These are phyloP conservation scores for Colletotrichum sp. DNA, from an alignment of 2,329 filamentous ascomycete genomes.

Conservation along the genomic window DNA sequence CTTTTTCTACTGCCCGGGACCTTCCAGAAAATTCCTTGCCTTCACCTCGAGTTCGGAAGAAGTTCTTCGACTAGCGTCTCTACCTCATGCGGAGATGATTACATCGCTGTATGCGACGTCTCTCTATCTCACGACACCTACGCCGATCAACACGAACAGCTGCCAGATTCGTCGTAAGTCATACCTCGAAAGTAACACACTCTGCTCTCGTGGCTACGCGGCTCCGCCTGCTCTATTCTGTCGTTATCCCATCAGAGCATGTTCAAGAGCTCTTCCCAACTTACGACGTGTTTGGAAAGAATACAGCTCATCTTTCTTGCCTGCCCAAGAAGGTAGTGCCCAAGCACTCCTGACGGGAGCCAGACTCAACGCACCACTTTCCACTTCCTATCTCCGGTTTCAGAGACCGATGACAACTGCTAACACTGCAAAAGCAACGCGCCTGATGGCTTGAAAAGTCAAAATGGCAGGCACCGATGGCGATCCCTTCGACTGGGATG, in stretches of 20 bases:
- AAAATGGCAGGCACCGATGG: constrained; percentile 37
- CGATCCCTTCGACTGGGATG: constrained; percentile 79
- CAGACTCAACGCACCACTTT: neutral
- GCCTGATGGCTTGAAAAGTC: neutral
- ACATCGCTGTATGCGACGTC: neutral
- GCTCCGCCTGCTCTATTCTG: neutral
- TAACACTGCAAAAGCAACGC: neutral
- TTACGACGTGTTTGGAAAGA: neutral
- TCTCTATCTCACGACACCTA: neutral
- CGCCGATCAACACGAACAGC: neutral
- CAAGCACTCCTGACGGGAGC: neutral
- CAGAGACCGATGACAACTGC: neutral
- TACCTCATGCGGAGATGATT: neutral
- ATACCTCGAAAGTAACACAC: neutral
- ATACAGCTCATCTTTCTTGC: neutral
- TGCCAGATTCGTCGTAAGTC: neutral
- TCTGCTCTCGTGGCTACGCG: neutral
- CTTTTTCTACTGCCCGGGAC: neutral
- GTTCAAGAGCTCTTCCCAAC: neutral
- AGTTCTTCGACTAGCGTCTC: neutral
- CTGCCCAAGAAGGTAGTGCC: neutral
- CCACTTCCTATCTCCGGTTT: neutral
- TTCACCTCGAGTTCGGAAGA: neutral
- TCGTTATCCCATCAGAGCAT: neutral
- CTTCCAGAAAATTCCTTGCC: neutral